A percentile compares a stretch with the other conserved stretches of the same genome.
These are phyloP conservation scores for Fusarium sp. DNA, from an alignment of 2,329 filamentous ascomycete genomes.

Conservation along the genomic window DNA sequence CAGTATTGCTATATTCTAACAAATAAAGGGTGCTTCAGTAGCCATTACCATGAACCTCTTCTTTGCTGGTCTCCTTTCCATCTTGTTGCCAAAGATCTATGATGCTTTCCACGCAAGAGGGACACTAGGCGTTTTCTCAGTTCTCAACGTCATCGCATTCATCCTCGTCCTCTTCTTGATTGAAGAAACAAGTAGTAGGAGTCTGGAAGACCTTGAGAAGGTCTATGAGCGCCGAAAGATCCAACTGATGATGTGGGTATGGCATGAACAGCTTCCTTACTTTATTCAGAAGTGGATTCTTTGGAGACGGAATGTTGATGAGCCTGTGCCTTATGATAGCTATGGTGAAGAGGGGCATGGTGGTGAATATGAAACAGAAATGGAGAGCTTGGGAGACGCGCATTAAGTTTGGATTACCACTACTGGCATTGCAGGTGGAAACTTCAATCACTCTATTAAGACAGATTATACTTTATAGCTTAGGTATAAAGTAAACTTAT, in stretches of 20 bases:
- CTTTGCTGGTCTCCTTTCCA: background rate
- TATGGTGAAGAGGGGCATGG: background rate
- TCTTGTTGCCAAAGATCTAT: background rate
- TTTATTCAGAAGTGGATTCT: fast-evolving
- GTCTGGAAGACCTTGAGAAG: background rate
- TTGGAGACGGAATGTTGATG: background rate
- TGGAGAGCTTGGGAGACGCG: background rate
- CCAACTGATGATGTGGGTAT: background rate
- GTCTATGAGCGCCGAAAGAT: background rate
- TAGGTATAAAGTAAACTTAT: fast-evolving
- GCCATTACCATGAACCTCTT: background rate
- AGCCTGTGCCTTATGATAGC: background rate
- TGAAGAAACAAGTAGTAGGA: background rate
- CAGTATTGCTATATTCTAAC: fast-evolving
- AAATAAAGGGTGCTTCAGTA: background rate
- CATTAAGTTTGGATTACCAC: background rate
- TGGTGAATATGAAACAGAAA: background rate
- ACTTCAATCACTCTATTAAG: too few relatives aligned
- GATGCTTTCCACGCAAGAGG: background rate
- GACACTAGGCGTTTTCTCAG: background rate
- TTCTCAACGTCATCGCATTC: background rate
- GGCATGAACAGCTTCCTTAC: background rate
- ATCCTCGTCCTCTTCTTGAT: background rate
- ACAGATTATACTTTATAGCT: too few relatives aligned
- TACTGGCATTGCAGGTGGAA: too few relatives aligned